Conservation (phyloP, 805 yeast genomes). For the Yarrowia sp. region DNA sequence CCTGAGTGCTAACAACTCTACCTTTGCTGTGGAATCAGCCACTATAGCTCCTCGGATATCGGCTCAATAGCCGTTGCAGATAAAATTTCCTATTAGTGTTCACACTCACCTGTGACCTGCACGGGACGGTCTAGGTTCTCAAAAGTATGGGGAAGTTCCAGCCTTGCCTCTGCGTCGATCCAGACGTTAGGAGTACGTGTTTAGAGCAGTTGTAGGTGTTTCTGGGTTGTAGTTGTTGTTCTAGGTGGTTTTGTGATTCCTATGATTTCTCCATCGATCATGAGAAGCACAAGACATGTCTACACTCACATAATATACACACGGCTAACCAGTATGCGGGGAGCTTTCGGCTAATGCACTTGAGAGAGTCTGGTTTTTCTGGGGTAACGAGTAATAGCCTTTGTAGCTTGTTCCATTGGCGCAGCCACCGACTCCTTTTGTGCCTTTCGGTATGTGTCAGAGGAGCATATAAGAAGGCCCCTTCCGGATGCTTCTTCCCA, state of each 20-base stretch:
- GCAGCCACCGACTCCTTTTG: background rate
- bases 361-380: background rate
- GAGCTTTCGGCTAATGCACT: conserved; percentile 4
- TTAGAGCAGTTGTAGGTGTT: too few relatives aligned
- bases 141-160: conserved; percentile 22
- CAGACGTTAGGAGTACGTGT: too few relatives aligned
- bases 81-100: conserved; percentile 6
- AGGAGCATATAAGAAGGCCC: background rate
- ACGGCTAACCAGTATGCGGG: conserved; percentile 10
- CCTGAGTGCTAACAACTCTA: too few relatives aligned
- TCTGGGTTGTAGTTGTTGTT: too few relatives aligned
- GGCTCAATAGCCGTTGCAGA: conserved; percentile 24
- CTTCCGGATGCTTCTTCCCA: background rate
- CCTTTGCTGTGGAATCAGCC: too few relatives aligned
- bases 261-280: too few relatives aligned
- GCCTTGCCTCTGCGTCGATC: background rate
- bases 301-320: too few relatives aligned
- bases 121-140: background rate
- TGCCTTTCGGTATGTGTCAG: too few relatives aligned
- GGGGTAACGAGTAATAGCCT: conserved; percentile 10
- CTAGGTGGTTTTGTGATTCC: too few relatives aligned
- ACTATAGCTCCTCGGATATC: conserved; percentile 4
- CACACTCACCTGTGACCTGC: background rate
- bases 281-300: too few relatives aligned
- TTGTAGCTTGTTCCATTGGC: conserved; percentile 13